Conservation (phyloP, 345 rosid genomes). For the Salix udensis region DNA sequence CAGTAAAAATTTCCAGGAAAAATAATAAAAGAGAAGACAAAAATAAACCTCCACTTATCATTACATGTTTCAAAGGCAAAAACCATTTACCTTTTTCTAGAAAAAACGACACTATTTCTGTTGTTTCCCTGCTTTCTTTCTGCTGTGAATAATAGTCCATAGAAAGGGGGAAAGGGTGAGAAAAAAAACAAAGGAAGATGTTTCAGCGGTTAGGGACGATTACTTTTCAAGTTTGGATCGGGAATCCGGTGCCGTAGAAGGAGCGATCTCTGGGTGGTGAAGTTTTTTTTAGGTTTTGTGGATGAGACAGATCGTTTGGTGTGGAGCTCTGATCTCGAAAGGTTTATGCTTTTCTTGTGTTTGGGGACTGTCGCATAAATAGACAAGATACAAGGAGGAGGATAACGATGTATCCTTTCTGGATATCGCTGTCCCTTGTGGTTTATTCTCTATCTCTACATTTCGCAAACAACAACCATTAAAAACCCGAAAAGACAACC, state of each 20-base stretch:
- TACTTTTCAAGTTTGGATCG: slow-evolving; percentile 21
- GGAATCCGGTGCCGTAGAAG: slow-evolving; percentile 6
- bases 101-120: not conserved
- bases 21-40: too few relatives aligned
- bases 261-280: slow-evolving; percentile 26
- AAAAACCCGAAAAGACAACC: not conserved
- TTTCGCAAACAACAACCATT: slow-evolving; percentile 17
- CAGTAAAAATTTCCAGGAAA: not conserved
- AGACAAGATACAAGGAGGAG: slow-evolving; percentile 29
- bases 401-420: slow-evolving; percentile 34
- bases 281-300: slow-evolving; percentile 2
- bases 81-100: not conserved
- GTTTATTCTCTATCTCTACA: slow-evolving; percentile 28
- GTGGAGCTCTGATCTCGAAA: slow-evolving; percentile 66
- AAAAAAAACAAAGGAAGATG: slow-evolving; percentile 15
- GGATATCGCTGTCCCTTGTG: slow-evolving; percentile 40
- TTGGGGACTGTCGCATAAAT: slow-evolving; percentile 47
- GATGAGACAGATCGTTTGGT: slow-evolving; percentile 45
- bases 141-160: not conserved
- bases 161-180: not conserved
- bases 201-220: slow-evolving; percentile 31
- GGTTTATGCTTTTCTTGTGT: slow-evolving; percentile 51
- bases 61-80: slow-evolving; percentile 4
- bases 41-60: not conserved
- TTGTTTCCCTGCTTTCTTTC: not conserved